Conservation (phyloP, 495 filamentous ascomycete species). For the Pseudoneurospora amorphoporcata region DNA sequence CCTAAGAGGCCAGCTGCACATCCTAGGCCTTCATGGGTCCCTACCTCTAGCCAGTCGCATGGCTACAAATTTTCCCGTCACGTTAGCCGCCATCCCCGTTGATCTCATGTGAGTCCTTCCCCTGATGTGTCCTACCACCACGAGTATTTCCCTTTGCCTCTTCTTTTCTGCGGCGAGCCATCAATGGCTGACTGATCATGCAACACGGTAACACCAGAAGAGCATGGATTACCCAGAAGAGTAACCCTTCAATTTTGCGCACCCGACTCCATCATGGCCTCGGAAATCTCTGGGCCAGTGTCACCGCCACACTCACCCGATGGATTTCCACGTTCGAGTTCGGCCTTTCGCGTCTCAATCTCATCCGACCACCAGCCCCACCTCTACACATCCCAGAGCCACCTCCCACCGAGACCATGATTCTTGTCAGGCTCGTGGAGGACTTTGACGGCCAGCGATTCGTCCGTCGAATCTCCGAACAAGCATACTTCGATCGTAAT, state of each 20-base stretch:
- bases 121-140: background rate
- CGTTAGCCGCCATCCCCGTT: background rate
- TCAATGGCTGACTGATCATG: background rate
- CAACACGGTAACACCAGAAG: background rate
- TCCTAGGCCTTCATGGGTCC: background rate
- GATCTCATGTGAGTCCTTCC: background rate
- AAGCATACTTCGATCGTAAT: background rate
- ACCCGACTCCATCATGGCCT: background rate
- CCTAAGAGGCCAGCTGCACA: background rate
- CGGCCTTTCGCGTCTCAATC: background rate
- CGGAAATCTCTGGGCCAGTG: background rate
- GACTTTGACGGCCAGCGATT: background rate
- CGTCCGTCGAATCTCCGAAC: background rate
- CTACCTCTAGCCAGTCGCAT: background rate
- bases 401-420: background rate
- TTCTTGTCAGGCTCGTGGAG: background rate
- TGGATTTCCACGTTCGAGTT: background rate
- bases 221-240: background rate
- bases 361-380: background rate
- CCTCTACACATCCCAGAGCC: background rate
- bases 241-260: background rate
- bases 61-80: background rate
- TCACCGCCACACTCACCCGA: background rate
- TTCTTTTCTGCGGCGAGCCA: background rate
- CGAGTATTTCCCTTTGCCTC: background rate